Evolutionary conservation across 2,329 filamentous ascomycete genomes (phyloP).

Genomic region (Aspergillus amoenus): DNA sequence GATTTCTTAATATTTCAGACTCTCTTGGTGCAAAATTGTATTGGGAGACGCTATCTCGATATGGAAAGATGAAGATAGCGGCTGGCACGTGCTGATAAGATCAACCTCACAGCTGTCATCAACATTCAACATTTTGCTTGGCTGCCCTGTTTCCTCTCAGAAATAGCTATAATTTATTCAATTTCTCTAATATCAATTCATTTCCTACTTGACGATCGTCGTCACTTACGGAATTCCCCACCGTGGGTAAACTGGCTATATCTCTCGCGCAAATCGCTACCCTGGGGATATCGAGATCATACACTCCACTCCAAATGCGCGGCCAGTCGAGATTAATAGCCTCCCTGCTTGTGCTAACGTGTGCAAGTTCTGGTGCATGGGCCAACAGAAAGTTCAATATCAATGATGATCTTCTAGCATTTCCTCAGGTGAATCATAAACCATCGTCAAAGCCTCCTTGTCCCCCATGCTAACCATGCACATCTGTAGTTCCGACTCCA

Average conservation of each 20-base stretch:
- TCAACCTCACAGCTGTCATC: conserved; percentile 11
- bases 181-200: not conserved
- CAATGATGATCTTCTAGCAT: conserved; percentile 82
- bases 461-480: not conserved
- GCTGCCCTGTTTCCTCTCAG: not conserved
- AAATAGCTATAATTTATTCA: not conserved
- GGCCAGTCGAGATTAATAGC: conserved; percentile 22
- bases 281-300: not conserved
- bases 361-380: conserved; percentile 37
- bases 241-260: not conserved
- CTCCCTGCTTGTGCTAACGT: conserved; percentile 33
- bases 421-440: conserved; percentile 67
- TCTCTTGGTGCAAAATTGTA: not conserved
- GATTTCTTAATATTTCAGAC: not conserved
- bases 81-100: conserved; percentile 21
- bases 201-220: not conserved
- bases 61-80: not conserved
- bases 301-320: conserved; percentile 22
- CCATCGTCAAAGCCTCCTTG: not conserved
- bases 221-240: not conserved
- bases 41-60: not conserved
- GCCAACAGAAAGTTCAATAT: conserved; percentile 73
- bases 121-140: not conserved
- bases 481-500: conserved; percentile 70
- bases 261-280: not conserved